phyloP scores from a whole-genome alignment of 495 filamentous ascomycete genomes.

The Thermothielavioides terrestris region DNA sequence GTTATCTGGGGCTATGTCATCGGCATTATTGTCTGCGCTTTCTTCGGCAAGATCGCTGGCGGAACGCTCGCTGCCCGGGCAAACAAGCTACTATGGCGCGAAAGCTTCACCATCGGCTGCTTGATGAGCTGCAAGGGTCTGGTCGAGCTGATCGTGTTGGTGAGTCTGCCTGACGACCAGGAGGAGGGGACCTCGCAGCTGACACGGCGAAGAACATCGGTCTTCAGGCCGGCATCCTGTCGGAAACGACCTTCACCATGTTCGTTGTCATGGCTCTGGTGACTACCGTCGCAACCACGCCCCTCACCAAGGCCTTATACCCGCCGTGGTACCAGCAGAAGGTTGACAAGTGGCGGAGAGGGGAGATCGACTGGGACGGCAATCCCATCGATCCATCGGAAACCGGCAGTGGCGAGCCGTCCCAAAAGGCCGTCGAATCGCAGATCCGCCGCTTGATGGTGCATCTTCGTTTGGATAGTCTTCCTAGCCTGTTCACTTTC shows the following conservation, averaged over 20 bases:
- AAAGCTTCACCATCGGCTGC: slow-evolving; percentile 83
- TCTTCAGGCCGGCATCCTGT: slow-evolving; percentile 82
- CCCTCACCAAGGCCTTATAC: slow-evolving; percentile 68
- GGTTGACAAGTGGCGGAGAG: slow-evolving; percentile 78
- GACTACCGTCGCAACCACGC: slow-evolving; percentile 87
- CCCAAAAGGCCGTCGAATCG: slow-evolving; percentile 37
- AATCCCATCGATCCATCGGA: slow-evolving; percentile 41
- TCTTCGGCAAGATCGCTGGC: slow-evolving; percentile 76
- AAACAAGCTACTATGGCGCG: slow-evolving; percentile 82
- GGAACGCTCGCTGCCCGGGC: slow-evolving; percentile 71
- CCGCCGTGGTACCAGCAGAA: slow-evolving; percentile 88
- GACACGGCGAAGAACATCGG: slow-evolving; percentile 74
- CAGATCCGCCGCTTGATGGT: slow-evolving; percentile 43
- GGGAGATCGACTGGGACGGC: slow-evolving; percentile 91
- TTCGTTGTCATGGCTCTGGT: slow-evolving; percentile 97
- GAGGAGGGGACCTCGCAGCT: background rate
- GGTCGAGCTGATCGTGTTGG: slow-evolving; percentile 89
- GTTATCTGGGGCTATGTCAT: slow-evolving; percentile 90
- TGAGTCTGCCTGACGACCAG: slow-evolving; percentile 37
- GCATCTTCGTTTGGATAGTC: slow-evolving; percentile 77
- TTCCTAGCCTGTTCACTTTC: slow-evolving; percentile 79
- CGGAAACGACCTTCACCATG: slow-evolving; percentile 83
- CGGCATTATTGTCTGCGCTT: slow-evolving; percentile 74
- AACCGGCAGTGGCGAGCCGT: slow-evolving; percentile 30
- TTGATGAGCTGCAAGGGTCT: slow-evolving; percentile 98